Evolutionary conservation across 2,329 filamentous ascomycete species (phyloP).

Genomic region (Trichoderma endophyticum): DNA sequence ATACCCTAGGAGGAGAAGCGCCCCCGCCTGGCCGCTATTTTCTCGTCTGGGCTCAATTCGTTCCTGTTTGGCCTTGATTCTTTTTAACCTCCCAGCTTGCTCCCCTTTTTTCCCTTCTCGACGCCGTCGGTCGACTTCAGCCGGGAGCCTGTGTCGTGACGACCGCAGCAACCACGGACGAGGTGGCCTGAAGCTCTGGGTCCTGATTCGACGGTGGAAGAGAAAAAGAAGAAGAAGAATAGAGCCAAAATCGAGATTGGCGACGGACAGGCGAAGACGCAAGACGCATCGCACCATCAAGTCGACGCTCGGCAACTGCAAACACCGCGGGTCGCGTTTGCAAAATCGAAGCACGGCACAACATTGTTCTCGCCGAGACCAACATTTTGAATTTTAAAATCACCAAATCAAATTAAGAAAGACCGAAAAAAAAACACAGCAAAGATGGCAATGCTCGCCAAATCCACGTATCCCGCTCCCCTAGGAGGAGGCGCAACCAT

Average conservation of each 20-base stretch:
- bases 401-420: background rate
- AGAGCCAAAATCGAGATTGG: background rate
- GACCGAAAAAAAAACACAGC: background rate
- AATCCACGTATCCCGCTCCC: constrained; percentile 63
- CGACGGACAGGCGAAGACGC: background rate
- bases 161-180: constrained; percentile 11
- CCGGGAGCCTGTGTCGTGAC: constrained; percentile 15
- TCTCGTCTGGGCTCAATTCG: background rate
- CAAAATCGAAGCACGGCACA: background rate
- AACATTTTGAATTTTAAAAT: background rate
- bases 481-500: constrained; percentile 47
- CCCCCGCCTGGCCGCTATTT: constrained; percentile 13
- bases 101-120: background rate
- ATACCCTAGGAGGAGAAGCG: constrained; percentile 4
- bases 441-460: constrained; percentile 71
- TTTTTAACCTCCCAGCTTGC: background rate
- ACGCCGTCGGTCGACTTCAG: constrained; percentile 10
- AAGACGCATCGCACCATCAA: background rate
- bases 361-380: background rate
- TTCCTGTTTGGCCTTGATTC: background rate
- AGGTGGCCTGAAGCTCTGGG: constrained; percentile 6
- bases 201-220: background rate
- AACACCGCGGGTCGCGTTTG: constrained; percentile 7
- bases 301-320: background rate
- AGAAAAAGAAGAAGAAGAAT: background rate